Evolutionary conservation across 805 yeast genomes (phyloP), one percentile per base, ranked within the genome.

Genomic region (Pichia membranifaciens): DNA sequence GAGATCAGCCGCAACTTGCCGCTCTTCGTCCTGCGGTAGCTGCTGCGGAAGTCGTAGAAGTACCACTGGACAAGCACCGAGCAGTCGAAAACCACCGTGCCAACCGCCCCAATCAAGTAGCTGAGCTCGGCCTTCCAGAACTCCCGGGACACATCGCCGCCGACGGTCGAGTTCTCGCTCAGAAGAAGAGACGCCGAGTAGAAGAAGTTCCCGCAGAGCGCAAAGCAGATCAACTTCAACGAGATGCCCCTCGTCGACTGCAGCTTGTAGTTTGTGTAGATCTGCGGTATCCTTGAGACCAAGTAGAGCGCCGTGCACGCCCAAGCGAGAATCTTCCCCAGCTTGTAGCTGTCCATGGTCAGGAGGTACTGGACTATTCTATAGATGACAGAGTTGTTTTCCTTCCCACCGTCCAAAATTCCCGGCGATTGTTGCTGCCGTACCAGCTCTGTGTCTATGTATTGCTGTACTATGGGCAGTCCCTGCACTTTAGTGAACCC

Each of bases 211-310:
- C 82, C 82, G 13, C 67, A 36, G 18, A 77, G 62, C 6, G 81
- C 81, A 37, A 75, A 69, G 2, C 70, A 65, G 50, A 78, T 74
- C 18, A 78, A 59, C 34, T 75, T 58, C 10, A 78, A 71, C 1
- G 79, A 73, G 9, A 78, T 66, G 7, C 82, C 82, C 4, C 68
- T 70, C 1, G 78, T 79, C 5, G 80, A 69, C 48, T 69, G 69
- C 21, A 75, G 53, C 43, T 57, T 54, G 54, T 70, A 68, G 54
- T 78, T 78, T 39, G 73, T 72, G 50, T 67, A 60, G 22, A 78
- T 58, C 51, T 78, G 82, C 0, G 82, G 82, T 36, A 75, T 65
- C 45, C 82, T 59, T 3, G 82, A 77, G 8, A 68, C 49, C 41
- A 76, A 61, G 51, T 78, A 78, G 1, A 77, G 69, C 5, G 58